Percentiles rank a stretch among this genome's conserved stretches.
Conservation (phyloP, 352 stramenopile genomes). For the Stramenopiles sp. region DNA sequence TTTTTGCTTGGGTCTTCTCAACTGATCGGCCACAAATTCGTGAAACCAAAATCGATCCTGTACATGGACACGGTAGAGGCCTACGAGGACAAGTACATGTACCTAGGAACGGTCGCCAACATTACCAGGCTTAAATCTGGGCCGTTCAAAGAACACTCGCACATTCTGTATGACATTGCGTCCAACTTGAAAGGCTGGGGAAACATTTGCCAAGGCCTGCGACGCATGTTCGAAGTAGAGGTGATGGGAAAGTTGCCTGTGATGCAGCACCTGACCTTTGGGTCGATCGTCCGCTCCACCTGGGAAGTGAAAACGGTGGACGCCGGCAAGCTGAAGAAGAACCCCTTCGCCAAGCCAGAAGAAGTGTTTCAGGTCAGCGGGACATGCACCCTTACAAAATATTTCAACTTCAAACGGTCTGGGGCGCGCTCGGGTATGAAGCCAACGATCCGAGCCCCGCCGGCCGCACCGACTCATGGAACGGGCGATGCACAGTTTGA, state of each 20-base stretch:
- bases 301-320: slow-evolving; percentile 17
- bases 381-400: no score
- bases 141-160: slow-evolving; percentile 71
- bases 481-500: no score
- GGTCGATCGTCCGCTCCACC: slow-evolving; percentile 49
- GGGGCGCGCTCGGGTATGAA: no score
- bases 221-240: slow-evolving; percentile 62
- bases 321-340: slow-evolving; percentile 17
- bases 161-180: slow-evolving; percentile 81
- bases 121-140: slow-evolving; percentile 66
- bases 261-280: slow-evolving; percentile 95
- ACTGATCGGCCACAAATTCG: slow-evolving; percentile 39
- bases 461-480: no score
- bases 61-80: slow-evolving; percentile 42
- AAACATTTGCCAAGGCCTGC: slow-evolving; percentile 48
- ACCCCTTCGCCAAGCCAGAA: no score
- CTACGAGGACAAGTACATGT: slow-evolving; percentile 56
- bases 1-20: slow-evolving; percentile 94
- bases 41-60: slow-evolving; percentile 45
- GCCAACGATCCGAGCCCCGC: no score
- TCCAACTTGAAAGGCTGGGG: slow-evolving; percentile 60
- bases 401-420: no score
- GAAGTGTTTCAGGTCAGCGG: no score
- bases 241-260: slow-evolving; percentile 93
- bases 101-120: slow-evolving; percentile 71